These are phyloP conservation scores for Gentiana dahurica DNA, from an alignment of 257 asterid species.

Conservation along the genomic window DNA sequence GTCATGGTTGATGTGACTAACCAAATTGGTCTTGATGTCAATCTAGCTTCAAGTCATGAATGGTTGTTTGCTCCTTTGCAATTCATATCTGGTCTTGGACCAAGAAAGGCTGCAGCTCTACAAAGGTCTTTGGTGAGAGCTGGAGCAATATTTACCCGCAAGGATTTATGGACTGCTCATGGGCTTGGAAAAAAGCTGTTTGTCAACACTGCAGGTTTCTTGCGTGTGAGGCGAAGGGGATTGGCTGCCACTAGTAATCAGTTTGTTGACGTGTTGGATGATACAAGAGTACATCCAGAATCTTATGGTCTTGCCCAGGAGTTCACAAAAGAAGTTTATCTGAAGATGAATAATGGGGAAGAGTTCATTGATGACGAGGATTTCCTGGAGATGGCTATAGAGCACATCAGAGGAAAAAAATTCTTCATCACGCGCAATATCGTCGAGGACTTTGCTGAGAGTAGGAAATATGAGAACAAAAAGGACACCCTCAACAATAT, in stretches of 20 bases:
- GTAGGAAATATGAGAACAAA: constrained; percentile 46
- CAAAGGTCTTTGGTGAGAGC: constrained; percentile 80
- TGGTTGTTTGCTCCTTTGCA: constrained; percentile 95
- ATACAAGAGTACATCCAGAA: constrained; percentile 94
- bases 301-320: constrained; percentile 84
- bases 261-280: constrained; percentile 79
- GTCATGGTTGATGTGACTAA: constrained; percentile 89
- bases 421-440: constrained; percentile 50
- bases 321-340: constrained; percentile 85
- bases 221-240: constrained; percentile 85
- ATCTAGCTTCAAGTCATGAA: constrained; percentile 52
- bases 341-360: constrained; percentile 52
- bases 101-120: constrained; percentile 85
- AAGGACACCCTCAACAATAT: constrained; percentile 78
- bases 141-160: constrained; percentile 81
- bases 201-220: constrained; percentile 86
- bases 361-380: constrained; percentile 83
- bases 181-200: constrained; percentile 88
- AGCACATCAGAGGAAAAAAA: constrained; percentile 86
- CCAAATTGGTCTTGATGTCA: constrained; percentile 84
- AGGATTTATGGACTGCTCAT: constrained; percentile 69
- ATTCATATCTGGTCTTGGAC: constrained; percentile 92
- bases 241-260: constrained; percentile 77
- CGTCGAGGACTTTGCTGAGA: constrained; percentile 55
- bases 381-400: constrained; percentile 84